A percentile compares a stretch with the other conserved stretches of the same genome.
phyloP scores from a whole-genome alignment of 768 basidiomycete species.

The Dendrothele bispora region DNA sequence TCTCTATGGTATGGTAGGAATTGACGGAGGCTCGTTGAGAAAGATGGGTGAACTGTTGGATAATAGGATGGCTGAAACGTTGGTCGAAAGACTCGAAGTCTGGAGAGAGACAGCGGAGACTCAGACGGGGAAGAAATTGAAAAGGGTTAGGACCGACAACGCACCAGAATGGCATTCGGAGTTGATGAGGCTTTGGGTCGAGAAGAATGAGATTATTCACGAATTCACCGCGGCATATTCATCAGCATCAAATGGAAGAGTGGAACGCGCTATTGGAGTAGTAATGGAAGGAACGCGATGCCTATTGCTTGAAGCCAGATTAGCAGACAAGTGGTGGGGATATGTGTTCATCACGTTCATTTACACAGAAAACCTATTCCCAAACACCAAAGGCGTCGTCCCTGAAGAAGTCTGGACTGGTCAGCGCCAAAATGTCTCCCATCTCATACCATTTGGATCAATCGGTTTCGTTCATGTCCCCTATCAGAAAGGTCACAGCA shows the following conservation, averaged over 20 bases:
- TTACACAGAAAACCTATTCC: no score
- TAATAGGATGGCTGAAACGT: not conserved
- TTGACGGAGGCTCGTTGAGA: not conserved
- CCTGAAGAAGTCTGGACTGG: no score
- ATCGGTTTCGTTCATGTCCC: no score
- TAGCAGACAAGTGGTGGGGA: slow-evolving; percentile 12
- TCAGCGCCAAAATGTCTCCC: no score
- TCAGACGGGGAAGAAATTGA: not conserved
- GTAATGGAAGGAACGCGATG: not conserved
- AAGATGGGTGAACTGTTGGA: not conserved
- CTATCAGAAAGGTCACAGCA: slow-evolving; percentile 9
- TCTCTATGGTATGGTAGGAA: slow-evolving; percentile 5
- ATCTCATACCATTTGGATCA: no score
- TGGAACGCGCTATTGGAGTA: slow-evolving; percentile 3
- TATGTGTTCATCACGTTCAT: not conserved
- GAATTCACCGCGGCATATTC: not conserved
- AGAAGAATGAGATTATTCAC: not conserved
- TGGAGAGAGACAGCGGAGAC: not conserved
- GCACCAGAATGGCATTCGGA: slow-evolving; percentile 19
- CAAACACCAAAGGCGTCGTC: no score
- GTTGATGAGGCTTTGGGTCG: slow-evolving; percentile 8
- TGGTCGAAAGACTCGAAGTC: not conserved
- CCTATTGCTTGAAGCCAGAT: slow-evolving; percentile 1
- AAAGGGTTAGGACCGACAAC: slow-evolving; percentile 14
- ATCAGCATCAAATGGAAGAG: slow-evolving; percentile 4